Percentiles rank a stretch among this genome's conserved stretches.
Evolutionary conservation across 495 filamentous ascomycete genomes (phyloP).

Genomic region (Lineolata rhizophorae): DNA sequence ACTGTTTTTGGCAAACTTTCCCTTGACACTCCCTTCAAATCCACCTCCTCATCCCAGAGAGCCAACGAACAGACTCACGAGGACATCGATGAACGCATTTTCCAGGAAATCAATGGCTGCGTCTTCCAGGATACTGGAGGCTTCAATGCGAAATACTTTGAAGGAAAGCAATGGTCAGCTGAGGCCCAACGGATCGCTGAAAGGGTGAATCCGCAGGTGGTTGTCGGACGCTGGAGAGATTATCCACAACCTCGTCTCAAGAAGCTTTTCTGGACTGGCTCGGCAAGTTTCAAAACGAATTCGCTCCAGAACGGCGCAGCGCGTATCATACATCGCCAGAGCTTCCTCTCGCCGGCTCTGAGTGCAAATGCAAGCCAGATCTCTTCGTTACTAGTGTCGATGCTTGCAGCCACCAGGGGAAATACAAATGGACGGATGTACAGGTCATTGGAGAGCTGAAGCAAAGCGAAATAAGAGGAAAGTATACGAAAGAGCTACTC

Average conservation of each 20-base stretch:
- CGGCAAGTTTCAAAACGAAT: no score
- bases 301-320: no score
- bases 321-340: conserved; percentile 1
- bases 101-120: conserved; percentile 14
- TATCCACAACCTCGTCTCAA: no score
- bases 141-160: conserved; percentile 12
- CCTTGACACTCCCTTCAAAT: conserved; percentile 14
- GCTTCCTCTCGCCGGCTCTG: no score
- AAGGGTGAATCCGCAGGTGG: conserved; percentile 1
- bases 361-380: conserved; percentile 3
- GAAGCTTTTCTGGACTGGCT: no score
- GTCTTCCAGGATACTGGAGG: conserved; percentile 12
- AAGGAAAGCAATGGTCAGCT: conserved; percentile 3
- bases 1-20: conserved; percentile 10
- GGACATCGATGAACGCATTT: conserved; percentile 13
- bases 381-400: conserved; percentile 3
- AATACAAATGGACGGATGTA: conserved; percentile 5
- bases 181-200: conserved; percentile 3
- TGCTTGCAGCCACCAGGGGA: conserved; percentile 1
- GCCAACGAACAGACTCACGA: conserved; percentile 14
- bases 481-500: conserved; percentile 1
- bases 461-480: conserved; percentile 5
- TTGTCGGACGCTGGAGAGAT: conserved; percentile 4
- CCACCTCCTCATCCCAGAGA: conserved; percentile 13
- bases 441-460: conserved; percentile 14